Percentiles rank a stretch among this genome's conserved stretches.
Conservation (phyloP, 2,329 filamentous ascomycete species). For the Ascochyta viciae-villosae region DNA sequence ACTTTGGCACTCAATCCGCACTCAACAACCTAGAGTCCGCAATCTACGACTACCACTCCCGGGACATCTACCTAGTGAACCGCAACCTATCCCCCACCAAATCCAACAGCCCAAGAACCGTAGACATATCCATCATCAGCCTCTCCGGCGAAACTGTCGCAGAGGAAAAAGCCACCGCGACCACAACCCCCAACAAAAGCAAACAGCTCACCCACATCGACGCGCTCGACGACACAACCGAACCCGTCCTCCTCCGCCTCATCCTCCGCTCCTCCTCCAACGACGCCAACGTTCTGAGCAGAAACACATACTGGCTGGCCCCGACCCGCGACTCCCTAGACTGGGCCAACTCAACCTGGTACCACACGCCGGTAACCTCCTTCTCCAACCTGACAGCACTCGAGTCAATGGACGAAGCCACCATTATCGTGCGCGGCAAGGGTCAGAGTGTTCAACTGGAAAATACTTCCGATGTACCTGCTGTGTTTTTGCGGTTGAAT, state of each 20-base stretch:
- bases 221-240: conserved; percentile 43
- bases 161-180: background rate
- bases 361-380: conserved; percentile 62
- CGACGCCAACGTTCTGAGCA: conserved; percentile 51
- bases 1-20: conserved; percentile 65
- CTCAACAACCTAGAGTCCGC: conserved; percentile 58
- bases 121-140: conserved; percentile 61
- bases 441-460: conserved; percentile 54
- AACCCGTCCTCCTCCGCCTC: conserved; percentile 61
- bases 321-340: conserved; percentile 57
- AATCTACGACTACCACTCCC: conserved; percentile 60
- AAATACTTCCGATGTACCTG: conserved; percentile 61
- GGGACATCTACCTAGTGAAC: conserved; percentile 62
- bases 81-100: conserved; percentile 51
- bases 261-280: conserved; percentile 44
- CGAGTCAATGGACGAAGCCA: conserved; percentile 27
- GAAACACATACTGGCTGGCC: conserved; percentile 68
- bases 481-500: conserved; percentile 64
- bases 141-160: conserved; percentile 52
- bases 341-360: conserved; percentile 67
- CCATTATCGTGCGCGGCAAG: conserved; percentile 11
- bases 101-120: conserved; percentile 47
- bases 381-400: conserved; percentile 61
- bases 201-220: conserved; percentile 16
- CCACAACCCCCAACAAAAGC: conserved; percentile 56